These are phyloP conservation scores for Beauveria bassiana DNA, from an alignment of 2,329 filamentous ascomycete genomes.

Conservation along the genomic window DNA sequence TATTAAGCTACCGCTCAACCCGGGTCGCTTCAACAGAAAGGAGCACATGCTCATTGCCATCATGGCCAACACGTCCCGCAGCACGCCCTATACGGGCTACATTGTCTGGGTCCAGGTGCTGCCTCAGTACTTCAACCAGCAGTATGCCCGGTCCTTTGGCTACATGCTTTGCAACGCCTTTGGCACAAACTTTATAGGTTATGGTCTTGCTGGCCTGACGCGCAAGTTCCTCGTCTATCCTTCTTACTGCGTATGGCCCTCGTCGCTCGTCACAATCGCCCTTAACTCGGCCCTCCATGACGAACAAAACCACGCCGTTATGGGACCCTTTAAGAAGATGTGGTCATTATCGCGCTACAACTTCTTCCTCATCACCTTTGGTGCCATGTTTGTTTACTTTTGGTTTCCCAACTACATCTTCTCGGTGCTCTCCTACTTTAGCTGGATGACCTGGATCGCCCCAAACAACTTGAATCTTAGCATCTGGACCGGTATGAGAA, in stretches of 20 bases:
- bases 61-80: constrained; percentile 42
- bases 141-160: constrained; percentile 31
- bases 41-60: constrained; percentile 44
- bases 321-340: constrained; percentile 25
- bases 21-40: constrained; percentile 41
- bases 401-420: constrained; percentile 42
- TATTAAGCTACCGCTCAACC: constrained; percentile 32
- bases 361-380: constrained; percentile 33
- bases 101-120: constrained; percentile 37
- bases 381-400: constrained; percentile 39
- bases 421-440: constrained; percentile 33
- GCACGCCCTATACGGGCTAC: constrained; percentile 34
- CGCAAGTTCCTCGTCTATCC: constrained; percentile 39
- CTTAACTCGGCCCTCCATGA: constrained; percentile 35
- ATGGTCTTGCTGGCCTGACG: constrained; percentile 36
- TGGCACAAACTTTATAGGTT: constrained; percentile 41
- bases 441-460: constrained; percentile 40
- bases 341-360: constrained; percentile 30
- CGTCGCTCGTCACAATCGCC: constrained; percentile 35
- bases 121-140: constrained; percentile 35
- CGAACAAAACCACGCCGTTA: constrained; percentile 14
- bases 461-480: constrained; percentile 25
- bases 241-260: constrained; percentile 39
- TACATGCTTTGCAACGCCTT: constrained; percentile 39
- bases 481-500: constrained; percentile 22